Evolutionary conservation across 805 yeast species (phyloP).

Genomic region (Myxozyma vanderwaltii): DNA sequence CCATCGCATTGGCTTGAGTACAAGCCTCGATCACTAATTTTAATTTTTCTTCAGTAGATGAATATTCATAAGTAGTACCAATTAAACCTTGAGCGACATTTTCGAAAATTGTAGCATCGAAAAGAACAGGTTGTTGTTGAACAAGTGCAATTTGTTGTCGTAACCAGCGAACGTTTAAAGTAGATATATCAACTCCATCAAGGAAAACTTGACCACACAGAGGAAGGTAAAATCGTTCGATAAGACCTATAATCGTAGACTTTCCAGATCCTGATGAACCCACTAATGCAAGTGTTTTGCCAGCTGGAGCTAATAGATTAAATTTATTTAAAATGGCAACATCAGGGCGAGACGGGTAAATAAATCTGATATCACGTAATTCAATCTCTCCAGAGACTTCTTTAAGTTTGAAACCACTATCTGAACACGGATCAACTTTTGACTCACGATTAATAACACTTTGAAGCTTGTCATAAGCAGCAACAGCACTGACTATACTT

Average conservation of each 20-base stretch:
- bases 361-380: constrained; percentile 35
- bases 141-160: constrained; percentile 59
- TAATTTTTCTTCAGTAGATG: constrained; percentile 45
- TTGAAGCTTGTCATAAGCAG: constrained; percentile 46
- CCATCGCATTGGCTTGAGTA: constrained; percentile 54
- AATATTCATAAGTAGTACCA: constrained; percentile 38
- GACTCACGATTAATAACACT: constrained; percentile 50
- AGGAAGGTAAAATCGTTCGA: constrained; percentile 62
- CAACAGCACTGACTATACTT: constrained; percentile 43
- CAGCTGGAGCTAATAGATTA: constrained; percentile 57
- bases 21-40: constrained; percentile 48
- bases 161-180: constrained; percentile 54
- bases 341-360: constrained; percentile 41
- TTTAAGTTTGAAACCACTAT: constrained; percentile 31
- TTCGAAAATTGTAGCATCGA: constrained; percentile 77
- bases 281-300: constrained; percentile 82
- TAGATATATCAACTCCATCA: constrained; percentile 52
- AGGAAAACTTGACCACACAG: constrained; percentile 50
- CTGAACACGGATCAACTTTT: constrained; percentile 42
- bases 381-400: constrained; percentile 45
- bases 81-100: constrained; percentile 74
- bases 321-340: constrained; percentile 38
- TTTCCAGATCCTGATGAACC: constrained; percentile 73
- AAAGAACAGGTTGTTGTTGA: constrained; percentile 59
- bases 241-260: constrained; percentile 51